Conservation (phyloP, 495 filamentous ascomycete genomes). For the Bathelium albidoporum region DNA sequence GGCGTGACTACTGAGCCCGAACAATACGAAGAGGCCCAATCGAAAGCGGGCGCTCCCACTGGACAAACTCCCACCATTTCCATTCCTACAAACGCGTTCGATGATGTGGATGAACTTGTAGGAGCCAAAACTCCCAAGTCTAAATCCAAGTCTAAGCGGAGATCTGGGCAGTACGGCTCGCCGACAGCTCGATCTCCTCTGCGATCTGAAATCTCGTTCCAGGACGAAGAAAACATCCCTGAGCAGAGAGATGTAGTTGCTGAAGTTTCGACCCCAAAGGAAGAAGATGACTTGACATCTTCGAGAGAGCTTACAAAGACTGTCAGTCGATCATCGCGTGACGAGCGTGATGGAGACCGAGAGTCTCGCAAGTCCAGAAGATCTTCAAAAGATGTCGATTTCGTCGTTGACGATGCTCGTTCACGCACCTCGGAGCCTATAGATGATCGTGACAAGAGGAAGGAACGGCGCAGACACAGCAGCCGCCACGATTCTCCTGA, state of each 20-base stretch:
- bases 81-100: slow-evolving; percentile 17
- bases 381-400: neutral
- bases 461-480: slow-evolving; percentile 1
- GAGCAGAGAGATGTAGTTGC: neutral
- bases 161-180: slow-evolving; percentile 24
- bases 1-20: neutral
- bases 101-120: slow-evolving; percentile 9
- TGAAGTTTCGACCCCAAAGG: neutral
- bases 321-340: neutral
- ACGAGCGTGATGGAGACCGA: neutral
- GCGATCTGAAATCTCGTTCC: slow-evolving; percentile 24
- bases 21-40: neutral
- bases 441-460: neutral
- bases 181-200: slow-evolving; percentile 25
- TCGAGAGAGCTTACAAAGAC: neutral
- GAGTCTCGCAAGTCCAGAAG: neutral
- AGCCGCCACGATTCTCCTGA: slow-evolving; percentile 7
- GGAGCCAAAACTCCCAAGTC: slow-evolving; percentile 21
- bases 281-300: neutral
- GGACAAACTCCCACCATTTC: slow-evolving; percentile 7
- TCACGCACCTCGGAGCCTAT: neutral
- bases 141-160: slow-evolving; percentile 24
- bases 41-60: neutral
- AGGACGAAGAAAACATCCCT: slow-evolving; percentile 21
- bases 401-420: neutral